A percentile compares a stretch with the other conserved stretches of the same genome.
phyloP scores from a whole-genome alignment of 2,329 filamentous ascomycete species.

The Periconia digitata region DNA sequence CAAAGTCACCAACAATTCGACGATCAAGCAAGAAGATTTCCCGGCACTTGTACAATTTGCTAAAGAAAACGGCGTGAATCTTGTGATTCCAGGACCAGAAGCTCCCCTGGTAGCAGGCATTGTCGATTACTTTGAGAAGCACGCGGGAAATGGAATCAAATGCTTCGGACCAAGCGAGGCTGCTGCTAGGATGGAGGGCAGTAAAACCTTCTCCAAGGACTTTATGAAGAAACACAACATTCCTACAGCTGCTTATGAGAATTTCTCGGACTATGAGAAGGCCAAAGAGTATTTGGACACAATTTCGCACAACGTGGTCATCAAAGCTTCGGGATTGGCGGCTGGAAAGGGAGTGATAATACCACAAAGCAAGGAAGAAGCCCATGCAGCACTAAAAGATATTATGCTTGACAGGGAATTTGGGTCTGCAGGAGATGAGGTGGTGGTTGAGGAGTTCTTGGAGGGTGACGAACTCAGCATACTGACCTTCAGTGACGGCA shows the following conservation, averaged over 20 bases:
- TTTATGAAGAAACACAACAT: conserved; percentile 93
- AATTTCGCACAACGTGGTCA: conserved; percentile 58
- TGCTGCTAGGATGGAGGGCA: conserved; percentile 89
- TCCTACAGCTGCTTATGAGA: conserved; percentile 87
- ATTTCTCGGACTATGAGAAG: conserved; percentile 76
- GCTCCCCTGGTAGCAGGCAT: conserved; percentile 91
- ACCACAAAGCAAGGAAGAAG: conserved; percentile 78
- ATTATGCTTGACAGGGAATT: conserved; percentile 92
- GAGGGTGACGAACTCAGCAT: conserved; percentile 91
- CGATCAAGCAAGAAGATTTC: conserved; percentile 76
- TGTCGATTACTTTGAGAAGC: conserved; percentile 73
- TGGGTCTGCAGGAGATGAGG: conserved; percentile 80
- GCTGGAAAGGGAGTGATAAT: conserved; percentile 96
- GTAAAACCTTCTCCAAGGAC: conserved; percentile 96
- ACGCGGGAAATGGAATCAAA: conserved; percentile 58
- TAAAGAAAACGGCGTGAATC: conserved; percentile 70
- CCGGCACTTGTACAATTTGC: conserved; percentile 74
- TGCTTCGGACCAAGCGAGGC: conserved; percentile 84
- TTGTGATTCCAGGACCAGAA: conserved; percentile 89
- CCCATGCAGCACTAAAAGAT: conserved; percentile 75
- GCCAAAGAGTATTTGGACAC: conserved; percentile 69
- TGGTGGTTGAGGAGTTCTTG: conserved; percentile 94
- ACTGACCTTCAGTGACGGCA: conserved; percentile 87
- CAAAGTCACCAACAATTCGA: conserved; percentile 66
- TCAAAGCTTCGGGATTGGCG: conserved; percentile 91